These are phyloP conservation scores for Handroanthus guayacan DNA, from an alignment of 257 asterid genomes.

Conservation along the genomic window DNA sequence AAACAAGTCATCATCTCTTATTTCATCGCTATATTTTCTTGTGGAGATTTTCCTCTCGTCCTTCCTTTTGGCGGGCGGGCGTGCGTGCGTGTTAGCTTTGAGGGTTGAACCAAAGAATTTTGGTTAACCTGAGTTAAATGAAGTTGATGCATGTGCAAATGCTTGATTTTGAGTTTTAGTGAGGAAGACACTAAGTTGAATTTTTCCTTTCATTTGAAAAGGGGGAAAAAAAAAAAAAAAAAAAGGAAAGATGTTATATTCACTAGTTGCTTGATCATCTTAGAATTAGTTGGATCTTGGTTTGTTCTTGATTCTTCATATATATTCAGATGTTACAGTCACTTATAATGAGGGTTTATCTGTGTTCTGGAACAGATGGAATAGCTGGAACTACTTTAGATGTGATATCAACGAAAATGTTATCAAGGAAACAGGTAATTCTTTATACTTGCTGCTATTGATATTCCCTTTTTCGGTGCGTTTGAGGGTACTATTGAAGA, in stretches of 20 bases:
- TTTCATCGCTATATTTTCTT: neutral
- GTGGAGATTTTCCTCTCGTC: neutral
- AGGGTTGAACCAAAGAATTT: neutral
- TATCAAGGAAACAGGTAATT: slow-evolving; percentile 75
- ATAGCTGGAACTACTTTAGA: slow-evolving; percentile 82
- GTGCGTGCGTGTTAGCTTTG: neutral
- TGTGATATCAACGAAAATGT: slow-evolving; percentile 68
- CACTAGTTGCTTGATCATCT: neutral
- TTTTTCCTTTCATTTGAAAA: neutral
- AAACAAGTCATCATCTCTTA: neutral
- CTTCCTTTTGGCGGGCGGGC: too few species aligned
- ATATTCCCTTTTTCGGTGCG: neutral
- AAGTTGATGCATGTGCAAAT: neutral
- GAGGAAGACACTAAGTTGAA: neutral
- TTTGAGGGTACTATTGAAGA: neutral
- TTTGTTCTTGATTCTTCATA: neutral
- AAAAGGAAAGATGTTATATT: neutral
- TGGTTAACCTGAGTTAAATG: neutral
- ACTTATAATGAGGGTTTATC: slow-evolving; percentile 4
- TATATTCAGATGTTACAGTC: neutral
- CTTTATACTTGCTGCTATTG: slow-evolving; percentile 3
- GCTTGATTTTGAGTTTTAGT: neutral
- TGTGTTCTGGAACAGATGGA: slow-evolving; percentile 60
- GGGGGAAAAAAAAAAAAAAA: neutral
- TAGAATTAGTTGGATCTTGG: neutral